Evolutionary conservation across 306 rosid genomes (phyloP), one percentile per base, ranked within the genome.

Genomic region (Quercus parvula): DNA sequence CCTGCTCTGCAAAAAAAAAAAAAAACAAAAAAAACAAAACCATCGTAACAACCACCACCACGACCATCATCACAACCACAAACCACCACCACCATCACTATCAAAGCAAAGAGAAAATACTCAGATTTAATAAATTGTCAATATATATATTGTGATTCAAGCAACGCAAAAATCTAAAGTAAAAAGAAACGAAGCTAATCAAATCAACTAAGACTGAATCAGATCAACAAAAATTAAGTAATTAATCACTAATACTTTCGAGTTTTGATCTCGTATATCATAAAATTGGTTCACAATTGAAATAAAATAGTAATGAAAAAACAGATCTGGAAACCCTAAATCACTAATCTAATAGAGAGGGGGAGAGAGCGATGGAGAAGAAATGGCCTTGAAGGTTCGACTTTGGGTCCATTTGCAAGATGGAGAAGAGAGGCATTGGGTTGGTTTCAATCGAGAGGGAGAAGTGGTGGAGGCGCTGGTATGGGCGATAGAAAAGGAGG

Each of bases 311-410:
- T 69, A 86, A 56, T 14, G 78, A 67, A 56, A 83, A 82, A 52
- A 71, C 76, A 87, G 95, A 94, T 92, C 94, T 91, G 87, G 73
- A 63, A 24, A 27, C 71, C 56, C 56, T 41, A 7, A 51, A 51
- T 35, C 44, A 77, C 84, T 77, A 84, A 86, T 85, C 88, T 67
- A 15, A 59, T 24, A 82, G 72, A 38, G 10, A 41, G 46, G 46
- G 12, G 12, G 11, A 41, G 46, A 41, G 46, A 41, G 46, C 3
- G 12, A 41, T 0, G 46, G 12, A 41, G 46, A 41, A 41, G 46
- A 8, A 41, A 41, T 41, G 11, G 2, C 12, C 46, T 41, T 8
- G 46, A 41, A 41, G 46, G 12, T 41, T 41, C 3, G 12, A 41
- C 46, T 41, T 41, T 41, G 46, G 12, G 46, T 41, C 8, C 46